Conservation (phyloP, 805 yeast genomes). For the Kazachstania bromeliacearum region DNA sequence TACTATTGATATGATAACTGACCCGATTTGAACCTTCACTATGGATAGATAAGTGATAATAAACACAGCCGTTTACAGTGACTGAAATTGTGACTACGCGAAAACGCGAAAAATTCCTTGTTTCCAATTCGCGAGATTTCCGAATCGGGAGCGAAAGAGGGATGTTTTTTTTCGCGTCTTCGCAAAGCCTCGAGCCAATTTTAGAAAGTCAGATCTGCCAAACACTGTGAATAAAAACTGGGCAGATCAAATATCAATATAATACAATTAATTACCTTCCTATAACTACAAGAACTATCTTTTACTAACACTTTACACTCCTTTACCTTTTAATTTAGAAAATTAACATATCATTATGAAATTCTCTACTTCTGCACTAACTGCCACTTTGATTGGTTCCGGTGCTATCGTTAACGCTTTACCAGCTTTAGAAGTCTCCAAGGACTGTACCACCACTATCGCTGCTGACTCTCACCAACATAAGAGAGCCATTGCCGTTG, state of each 20-base stretch:
- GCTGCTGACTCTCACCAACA: conserved; percentile 36
- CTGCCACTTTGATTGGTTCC: conserved; percentile 26
- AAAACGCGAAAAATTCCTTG: too few species aligned
- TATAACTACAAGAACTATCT: background rate
- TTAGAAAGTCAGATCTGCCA: too few species aligned
- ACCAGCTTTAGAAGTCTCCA: conserved; percentile 9
- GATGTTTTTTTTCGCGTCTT: too few species aligned
- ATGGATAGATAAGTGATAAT: too few species aligned
- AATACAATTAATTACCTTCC: background rate
- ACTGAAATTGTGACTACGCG: too few species aligned
- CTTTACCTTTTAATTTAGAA: background rate
- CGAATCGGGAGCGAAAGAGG: too few species aligned
- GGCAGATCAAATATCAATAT: background rate
- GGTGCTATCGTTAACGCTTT: conserved; percentile 26
- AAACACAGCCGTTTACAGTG: too few species aligned
- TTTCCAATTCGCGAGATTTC: too few species aligned
- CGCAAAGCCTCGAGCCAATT: too few species aligned
- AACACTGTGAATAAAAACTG: too few species aligned
- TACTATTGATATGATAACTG: too few species aligned
- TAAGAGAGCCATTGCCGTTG: conserved; percentile 44
- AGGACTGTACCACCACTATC: conserved; percentile 25
- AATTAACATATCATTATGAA: conserved; percentile 22
- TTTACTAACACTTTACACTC: conserved; percentile 2
- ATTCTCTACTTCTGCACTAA: conserved; percentile 26
- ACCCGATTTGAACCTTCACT: too few species aligned